These are phyloP conservation scores for Vitis riparia DNA, from an alignment of 164 flowering plant genomes.

Conservation along the genomic window DNA sequence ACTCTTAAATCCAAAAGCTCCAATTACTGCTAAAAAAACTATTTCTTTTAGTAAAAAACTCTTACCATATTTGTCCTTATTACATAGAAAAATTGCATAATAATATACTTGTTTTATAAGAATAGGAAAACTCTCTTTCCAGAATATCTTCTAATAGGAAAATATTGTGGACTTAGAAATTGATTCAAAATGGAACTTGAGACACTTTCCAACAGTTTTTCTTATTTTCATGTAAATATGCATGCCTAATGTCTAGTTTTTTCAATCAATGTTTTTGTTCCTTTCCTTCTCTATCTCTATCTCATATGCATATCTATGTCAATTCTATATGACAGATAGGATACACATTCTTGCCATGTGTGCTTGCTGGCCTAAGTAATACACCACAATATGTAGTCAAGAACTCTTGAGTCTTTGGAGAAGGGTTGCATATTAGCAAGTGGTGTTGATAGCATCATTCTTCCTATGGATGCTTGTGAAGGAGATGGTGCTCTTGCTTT, in stretches of 20 bases:
- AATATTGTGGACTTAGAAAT: too few species aligned
- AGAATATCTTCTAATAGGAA: too few species aligned
- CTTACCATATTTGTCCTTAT: too few species aligned
- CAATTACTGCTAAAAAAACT: too few species aligned
- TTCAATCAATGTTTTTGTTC: background rate
- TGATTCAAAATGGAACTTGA: too few species aligned
- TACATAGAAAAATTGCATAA: too few species aligned
- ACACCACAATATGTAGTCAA: conserved; percentile 74
- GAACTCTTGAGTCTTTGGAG: conserved; percentile 20
- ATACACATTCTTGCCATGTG: conserved; percentile 86
- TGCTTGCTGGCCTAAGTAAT: conserved; percentile 79
- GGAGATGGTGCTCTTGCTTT: conserved; percentile 87
- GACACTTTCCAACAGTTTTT: too few species aligned
- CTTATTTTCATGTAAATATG: too few species aligned
- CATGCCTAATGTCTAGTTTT: background rate
- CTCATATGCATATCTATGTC: background rate
- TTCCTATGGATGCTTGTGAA: conserved; percentile 75
- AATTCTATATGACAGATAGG: conserved; percentile 54
- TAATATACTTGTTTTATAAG: too few species aligned
- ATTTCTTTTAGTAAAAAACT: too few species aligned
- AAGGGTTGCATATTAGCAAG: conserved; percentile 52
- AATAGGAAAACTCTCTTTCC: too few species aligned
- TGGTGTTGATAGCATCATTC: conserved; percentile 78
- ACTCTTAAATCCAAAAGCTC: too few species aligned
- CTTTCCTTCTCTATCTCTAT: background rate